Percentiles rank a stretch among this genome's conserved stretches.
phyloP scores from a whole-genome alignment of 108 stramenopile species.

The Asterionellopsis glacialis region DNA sequence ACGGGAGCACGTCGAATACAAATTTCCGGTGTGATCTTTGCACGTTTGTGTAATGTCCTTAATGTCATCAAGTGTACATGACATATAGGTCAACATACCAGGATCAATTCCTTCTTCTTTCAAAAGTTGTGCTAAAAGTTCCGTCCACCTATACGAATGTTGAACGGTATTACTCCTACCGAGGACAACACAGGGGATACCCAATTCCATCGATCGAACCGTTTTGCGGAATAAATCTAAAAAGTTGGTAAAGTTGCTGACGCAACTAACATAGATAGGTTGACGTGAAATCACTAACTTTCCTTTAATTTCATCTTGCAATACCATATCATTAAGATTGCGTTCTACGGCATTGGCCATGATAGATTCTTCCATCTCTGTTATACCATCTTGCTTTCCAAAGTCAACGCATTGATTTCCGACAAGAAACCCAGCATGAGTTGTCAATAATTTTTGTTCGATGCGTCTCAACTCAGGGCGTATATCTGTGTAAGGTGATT shows the following conservation, averaged over 20 bases:
- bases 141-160: slow-evolving; percentile 79
- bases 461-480: slow-evolving; percentile 51
- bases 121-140: slow-evolving; percentile 41
- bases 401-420: slow-evolving; percentile 85
- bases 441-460: slow-evolving; percentile 59
- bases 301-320: slow-evolving; percentile 51
- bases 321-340: slow-evolving; percentile 71
- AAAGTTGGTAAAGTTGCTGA: slow-evolving; percentile 86
- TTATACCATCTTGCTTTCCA: slow-evolving; percentile 84
- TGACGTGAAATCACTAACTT: slow-evolving; percentile 46
- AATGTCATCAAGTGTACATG: slow-evolving; percentile 67
- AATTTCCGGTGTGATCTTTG: slow-evolving; percentile 46
- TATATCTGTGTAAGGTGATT: slow-evolving; percentile 48
- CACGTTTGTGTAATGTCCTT: slow-evolving; percentile 50
- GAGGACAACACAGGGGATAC: slow-evolving; percentile 72
- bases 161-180: slow-evolving; percentile 69
- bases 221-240: slow-evolving; percentile 85
- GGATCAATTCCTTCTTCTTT: slow-evolving; percentile 55
- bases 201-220: slow-evolving; percentile 68
- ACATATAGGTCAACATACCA: slow-evolving; percentile 71
- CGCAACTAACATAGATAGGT: slow-evolving; percentile 69
- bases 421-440: slow-evolving; percentile 64
- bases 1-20: slow-evolving; percentile 74
- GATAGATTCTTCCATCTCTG: slow-evolving; percentile 79
- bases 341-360: slow-evolving; percentile 79